Conservation (phyloP, 345 rosid genomes). For the Schrenkiella parvula region DNA sequence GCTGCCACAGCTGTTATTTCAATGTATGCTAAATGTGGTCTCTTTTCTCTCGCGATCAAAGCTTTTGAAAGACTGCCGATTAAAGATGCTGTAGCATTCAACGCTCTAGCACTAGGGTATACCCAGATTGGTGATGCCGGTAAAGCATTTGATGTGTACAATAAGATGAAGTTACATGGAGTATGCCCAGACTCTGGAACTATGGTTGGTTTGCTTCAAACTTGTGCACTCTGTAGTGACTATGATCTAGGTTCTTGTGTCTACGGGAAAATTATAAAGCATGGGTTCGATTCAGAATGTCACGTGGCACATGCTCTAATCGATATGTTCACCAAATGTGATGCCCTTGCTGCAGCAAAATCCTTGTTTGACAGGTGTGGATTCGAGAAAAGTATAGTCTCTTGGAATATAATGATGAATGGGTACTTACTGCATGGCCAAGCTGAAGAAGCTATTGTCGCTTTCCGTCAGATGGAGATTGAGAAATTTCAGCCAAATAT, state of each 20-base stretch:
- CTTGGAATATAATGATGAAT: slow-evolving; percentile 60
- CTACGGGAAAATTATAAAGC: slow-evolving; percentile 40
- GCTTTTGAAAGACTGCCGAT: slow-evolving; percentile 40
- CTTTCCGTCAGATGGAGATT: slow-evolving; percentile 43
- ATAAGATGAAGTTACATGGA: slow-evolving; percentile 37
- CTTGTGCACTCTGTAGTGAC: slow-evolving; percentile 40
- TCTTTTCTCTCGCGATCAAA: slow-evolving; percentile 33
- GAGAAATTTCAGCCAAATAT: slow-evolving; percentile 41
- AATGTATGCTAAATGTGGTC: slow-evolving; percentile 55
- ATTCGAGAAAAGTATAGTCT: slow-evolving; percentile 39
- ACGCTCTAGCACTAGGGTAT: slow-evolving; percentile 55
- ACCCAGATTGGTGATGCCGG: slow-evolving; percentile 37
- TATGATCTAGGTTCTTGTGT: slow-evolving; percentile 41
- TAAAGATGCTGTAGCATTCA: slow-evolving; percentile 57
- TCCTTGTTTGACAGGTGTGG: slow-evolving; percentile 39
- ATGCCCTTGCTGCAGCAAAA: slow-evolving; percentile 40
- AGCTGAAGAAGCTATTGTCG: slow-evolving; percentile 45
- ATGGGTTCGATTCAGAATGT: slow-evolving; percentile 46
- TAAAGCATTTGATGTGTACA: slow-evolving; percentile 39
- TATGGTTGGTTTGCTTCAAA: slow-evolving; percentile 52
- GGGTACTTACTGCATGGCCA: slow-evolving; percentile 53
- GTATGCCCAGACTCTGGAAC: slow-evolving; percentile 47
- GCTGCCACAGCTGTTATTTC: slow-evolving; percentile 50
- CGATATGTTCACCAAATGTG: slow-evolving; percentile 58
- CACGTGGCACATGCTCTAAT: slow-evolving; percentile 49